Evolutionary conservation across 129 eudicot genomes (phyloP), one percentile per base, ranked within the genome.

Genomic region (Saposhnikovia divaricata): DNA sequence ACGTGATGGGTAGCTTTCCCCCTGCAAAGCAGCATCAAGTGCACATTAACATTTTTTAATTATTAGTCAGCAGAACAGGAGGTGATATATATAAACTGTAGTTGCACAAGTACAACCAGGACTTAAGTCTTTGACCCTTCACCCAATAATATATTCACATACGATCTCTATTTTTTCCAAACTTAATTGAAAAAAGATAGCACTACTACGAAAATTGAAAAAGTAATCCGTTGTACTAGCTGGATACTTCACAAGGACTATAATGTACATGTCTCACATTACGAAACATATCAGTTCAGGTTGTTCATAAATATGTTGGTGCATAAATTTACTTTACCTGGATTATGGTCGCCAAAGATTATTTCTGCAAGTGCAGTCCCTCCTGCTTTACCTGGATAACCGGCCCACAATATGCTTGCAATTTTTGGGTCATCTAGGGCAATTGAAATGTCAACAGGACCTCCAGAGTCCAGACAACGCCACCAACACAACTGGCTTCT

Each of bases 1-100:
- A 73, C n/a, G 77, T 73, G 19, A 73, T 9, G 19, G 77, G 77
- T 43, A 73, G 28, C 77, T 73, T 73, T 2, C 77, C 77, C 4
- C 77, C 77, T 73, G 55, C 37, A 73, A 73, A 37, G 37, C 31
- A 72, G 28, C 77, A 73, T 21, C 5, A 21, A 73, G 9, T 73
- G 38, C 19, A 43, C 37, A 73, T 71, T 15, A 7, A 25, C 9
- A 10, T 1, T 27, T 9, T 28, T 6, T 11, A 28, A 66, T 12
- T 66, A 13, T 66, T 6, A 59, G 42, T 69, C 12, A 69, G 74
- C 45, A 69, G 74, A 69, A 14, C 42, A 34, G 37, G 25, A 37
- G 44, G 31, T 23, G n/a, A n/a, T n/a, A n/a, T n/a, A 39, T 39
- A 34, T 69, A 9, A n/a, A 71, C 27, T 65, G 46, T 14, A 39